These are phyloP conservation scores for Daldinia eschscholtzii DNA, from an alignment of 2,329 filamentous ascomycete genomes.

Conservation along the genomic window DNA sequence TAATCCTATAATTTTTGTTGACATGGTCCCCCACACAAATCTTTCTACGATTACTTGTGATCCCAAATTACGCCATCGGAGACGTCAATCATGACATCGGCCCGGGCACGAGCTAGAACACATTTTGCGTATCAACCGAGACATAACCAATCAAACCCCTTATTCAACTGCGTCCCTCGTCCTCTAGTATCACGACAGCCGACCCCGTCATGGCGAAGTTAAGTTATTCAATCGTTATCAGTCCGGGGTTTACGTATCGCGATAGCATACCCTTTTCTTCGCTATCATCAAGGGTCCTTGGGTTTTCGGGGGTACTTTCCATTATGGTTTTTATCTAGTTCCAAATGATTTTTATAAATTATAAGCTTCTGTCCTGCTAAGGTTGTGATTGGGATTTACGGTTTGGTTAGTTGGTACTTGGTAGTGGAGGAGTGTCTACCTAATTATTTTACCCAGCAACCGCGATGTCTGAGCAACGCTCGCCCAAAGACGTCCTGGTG, in stretches of 20 bases:
- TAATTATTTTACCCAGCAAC: slow-evolving; percentile 1
- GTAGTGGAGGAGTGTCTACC: background rate
- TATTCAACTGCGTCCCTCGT: background rate
- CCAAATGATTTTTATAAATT: slow-evolving; percentile 12
- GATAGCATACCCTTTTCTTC: slow-evolving; percentile 15
- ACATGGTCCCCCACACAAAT: slow-evolving; percentile 6
- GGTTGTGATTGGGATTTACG: background rate
- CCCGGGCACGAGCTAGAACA: slow-evolving; percentile 12
- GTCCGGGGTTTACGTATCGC: slow-evolving; percentile 21
- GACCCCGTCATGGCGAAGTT: slow-evolving; percentile 40
- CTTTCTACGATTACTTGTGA: background rate
- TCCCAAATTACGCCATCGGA: slow-evolving; percentile 39
- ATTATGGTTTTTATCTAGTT: slow-evolving; percentile 7
- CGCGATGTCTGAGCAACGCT: slow-evolving; percentile 30
- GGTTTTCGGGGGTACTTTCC: background rate
- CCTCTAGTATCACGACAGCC: slow-evolving; percentile 37
- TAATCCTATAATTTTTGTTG: background rate
- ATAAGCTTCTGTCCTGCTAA: background rate
- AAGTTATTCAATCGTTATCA: slow-evolving; percentile 32
- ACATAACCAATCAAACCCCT: slow-evolving; percentile 29
- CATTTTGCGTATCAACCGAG: background rate
- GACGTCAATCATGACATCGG: slow-evolving; percentile 39
- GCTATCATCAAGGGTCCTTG: background rate
- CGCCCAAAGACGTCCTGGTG: slow-evolving; percentile 25
- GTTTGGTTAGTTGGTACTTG: background rate